Evolutionary conservation across 2,329 filamentous ascomycete species (phyloP).

Genomic region (Neofusicoccum kwambonambiense): DNA sequence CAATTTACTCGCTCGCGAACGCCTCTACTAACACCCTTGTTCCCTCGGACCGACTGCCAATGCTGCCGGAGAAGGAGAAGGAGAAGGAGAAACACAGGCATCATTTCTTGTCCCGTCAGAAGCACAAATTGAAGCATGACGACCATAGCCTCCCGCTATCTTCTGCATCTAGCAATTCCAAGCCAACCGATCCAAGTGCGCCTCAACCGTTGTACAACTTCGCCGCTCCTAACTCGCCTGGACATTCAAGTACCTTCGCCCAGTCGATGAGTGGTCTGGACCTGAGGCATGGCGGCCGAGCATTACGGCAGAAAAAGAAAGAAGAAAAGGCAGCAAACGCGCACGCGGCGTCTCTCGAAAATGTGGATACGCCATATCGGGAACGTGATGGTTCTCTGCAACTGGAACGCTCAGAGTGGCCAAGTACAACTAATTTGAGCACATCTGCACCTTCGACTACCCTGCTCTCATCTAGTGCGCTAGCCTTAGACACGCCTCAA

Average conservation of each 20-base stretch:
- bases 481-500: constrained; percentile 21
- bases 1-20: constrained; percentile 73
- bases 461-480: background rate
- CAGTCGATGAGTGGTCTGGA: constrained; percentile 82
- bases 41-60: constrained; percentile 52
- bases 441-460: constrained; percentile 24
- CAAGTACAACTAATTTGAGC: constrained; percentile 27
- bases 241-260: constrained; percentile 66
- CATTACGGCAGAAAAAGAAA: constrained; percentile 70
- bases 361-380: constrained; percentile 32
- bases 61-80: constrained; percentile 45
- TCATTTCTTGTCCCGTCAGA: constrained; percentile 75
- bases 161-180: constrained; percentile 74
- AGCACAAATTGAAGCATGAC: constrained; percentile 76
- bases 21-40: constrained; percentile 74
- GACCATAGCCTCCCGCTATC: constrained; percentile 67
- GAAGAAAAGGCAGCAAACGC: constrained; percentile 50
- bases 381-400: constrained; percentile 40
- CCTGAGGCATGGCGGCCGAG: constrained; percentile 72
- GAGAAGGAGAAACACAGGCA: constrained; percentile 74
- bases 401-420: constrained; percentile 39
- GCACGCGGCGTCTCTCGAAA: constrained; percentile 31
- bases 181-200: constrained; percentile 70
- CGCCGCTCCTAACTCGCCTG: constrained; percentile 70
- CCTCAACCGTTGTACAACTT: constrained; percentile 79